phyloP scores from a whole-genome alignment of 441 rosid species.

The Metrosideros polymorpha region DNA sequence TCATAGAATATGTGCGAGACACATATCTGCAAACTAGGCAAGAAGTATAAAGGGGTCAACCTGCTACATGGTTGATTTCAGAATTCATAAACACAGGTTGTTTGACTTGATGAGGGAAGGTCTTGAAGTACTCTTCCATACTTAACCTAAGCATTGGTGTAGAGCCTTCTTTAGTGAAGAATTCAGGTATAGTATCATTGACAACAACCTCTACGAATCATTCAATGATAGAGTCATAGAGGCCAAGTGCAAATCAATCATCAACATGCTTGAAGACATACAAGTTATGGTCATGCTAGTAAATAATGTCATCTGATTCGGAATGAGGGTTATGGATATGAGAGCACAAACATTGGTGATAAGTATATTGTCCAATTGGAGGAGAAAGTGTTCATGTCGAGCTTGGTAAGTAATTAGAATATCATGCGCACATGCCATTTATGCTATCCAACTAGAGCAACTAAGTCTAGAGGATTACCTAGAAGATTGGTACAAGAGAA shows the following conservation, averaged over 20 bases:
- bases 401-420: not conserved
- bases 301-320: not conserved
- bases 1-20: not conserved
- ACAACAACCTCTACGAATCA: not conserved
- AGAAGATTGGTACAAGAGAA: not conserved
- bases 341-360: not conserved
- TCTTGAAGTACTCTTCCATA: not conserved
- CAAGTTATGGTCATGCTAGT: not conserved
- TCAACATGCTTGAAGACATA: too few relatives aligned
- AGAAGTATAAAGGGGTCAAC: too few relatives aligned
- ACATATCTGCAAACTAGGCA: not conserved
- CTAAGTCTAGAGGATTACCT: rapidly evolving
- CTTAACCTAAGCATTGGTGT: not conserved
- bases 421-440: too few relatives aligned
- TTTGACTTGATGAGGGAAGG: too few relatives aligned
- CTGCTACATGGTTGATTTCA: too few relatives aligned
- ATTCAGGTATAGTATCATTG: not conserved
- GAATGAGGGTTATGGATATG: not conserved
- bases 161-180: too few relatives aligned
- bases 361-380: not conserved
- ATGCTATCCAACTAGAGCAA: not conserved
- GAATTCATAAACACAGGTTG: too few relatives aligned
- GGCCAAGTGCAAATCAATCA: too few relatives aligned
- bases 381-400: not conserved
- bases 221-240: not conserved